Percentiles rank a stretch among this genome's conserved stretches.
phyloP scores from a whole-genome alignment of 495 filamentous ascomycete genomes.

The Extremus antarcticus region DNA sequence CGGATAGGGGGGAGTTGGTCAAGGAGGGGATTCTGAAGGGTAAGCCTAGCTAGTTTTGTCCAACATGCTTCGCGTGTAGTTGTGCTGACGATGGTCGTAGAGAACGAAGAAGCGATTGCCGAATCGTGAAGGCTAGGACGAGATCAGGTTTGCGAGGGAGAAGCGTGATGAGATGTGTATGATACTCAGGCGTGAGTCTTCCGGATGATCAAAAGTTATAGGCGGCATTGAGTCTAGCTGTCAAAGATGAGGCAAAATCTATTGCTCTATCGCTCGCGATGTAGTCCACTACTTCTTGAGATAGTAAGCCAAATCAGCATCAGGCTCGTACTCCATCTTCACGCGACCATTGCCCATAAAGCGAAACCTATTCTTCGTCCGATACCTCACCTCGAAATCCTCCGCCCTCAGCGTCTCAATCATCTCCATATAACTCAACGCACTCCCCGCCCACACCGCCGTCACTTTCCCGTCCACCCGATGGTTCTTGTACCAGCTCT shows the following conservation, averaged over 20 bases:
- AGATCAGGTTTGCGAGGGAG: background rate
- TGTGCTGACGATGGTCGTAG: background rate
- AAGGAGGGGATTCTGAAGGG: slow-evolving; percentile 55
- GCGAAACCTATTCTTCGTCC: slow-evolving; percentile 18
- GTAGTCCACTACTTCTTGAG: slow-evolving; percentile 7
- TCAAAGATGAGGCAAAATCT: too few species aligned
- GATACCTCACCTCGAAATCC: slow-evolving; percentile 20
- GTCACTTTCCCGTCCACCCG: slow-evolving; percentile 21
- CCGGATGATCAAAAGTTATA: too few species aligned
- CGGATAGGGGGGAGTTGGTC: slow-evolving; percentile 61
- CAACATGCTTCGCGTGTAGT: too few species aligned
- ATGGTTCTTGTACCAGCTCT: slow-evolving; percentile 22
- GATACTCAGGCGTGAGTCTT: too few species aligned
- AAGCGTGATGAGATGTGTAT: background rate
- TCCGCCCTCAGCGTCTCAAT: slow-evolving; percentile 17
- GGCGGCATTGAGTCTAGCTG: too few species aligned
- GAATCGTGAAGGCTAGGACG: too few species aligned
- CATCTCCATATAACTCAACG: slow-evolving; percentile 14
- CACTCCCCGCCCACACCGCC: slow-evolving; percentile 19
- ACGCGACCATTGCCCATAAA: slow-evolving; percentile 18
- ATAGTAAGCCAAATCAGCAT: slow-evolving; percentile 18
- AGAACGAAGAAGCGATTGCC: background rate
- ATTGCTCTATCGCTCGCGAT: too few species aligned
- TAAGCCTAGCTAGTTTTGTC: too few species aligned
- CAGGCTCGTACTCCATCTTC: slow-evolving; percentile 19